Evolutionary conservation across 441 rosid species (phyloP).

Genomic region (Theobroma grandiflorum): DNA sequence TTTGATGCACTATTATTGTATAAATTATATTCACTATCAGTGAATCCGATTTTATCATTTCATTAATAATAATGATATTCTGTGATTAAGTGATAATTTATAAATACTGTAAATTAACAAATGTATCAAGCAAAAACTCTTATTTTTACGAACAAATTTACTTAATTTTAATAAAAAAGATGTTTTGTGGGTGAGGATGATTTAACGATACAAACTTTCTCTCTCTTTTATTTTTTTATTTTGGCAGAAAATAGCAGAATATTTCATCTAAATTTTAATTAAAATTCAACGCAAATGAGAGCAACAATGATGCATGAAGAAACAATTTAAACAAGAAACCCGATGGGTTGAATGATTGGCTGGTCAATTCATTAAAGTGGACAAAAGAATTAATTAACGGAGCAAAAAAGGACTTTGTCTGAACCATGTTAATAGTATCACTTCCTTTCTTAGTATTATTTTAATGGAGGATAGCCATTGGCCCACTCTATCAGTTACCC

Average conservation of each 20-base stretch:
- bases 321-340: not conserved
- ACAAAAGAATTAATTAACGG: conserved; percentile 14
- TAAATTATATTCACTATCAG: no score
- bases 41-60: no score
- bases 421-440: not conserved
- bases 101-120: no score
- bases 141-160: no score
- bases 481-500: conserved; percentile 30
- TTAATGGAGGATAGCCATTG: conserved; percentile 18
- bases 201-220: no score
- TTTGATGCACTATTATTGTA: no score
- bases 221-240: no score
- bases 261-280: not conserved
- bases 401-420: conserved; percentile 13
- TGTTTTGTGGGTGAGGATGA: no score
- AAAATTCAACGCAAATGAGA: not conserved
- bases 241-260: not conserved
- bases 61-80: no score
- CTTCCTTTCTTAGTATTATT: not conserved
- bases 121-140: no score
- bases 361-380: not conserved
- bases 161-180: no score
- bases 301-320: not conserved
- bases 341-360: not conserved
- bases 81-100: no score